Evolutionary conservation across 2,329 filamentous ascomycete species (phyloP), one percentile per base, ranked within the genome.

Genomic region (Colletotrichum paranaense): DNA sequence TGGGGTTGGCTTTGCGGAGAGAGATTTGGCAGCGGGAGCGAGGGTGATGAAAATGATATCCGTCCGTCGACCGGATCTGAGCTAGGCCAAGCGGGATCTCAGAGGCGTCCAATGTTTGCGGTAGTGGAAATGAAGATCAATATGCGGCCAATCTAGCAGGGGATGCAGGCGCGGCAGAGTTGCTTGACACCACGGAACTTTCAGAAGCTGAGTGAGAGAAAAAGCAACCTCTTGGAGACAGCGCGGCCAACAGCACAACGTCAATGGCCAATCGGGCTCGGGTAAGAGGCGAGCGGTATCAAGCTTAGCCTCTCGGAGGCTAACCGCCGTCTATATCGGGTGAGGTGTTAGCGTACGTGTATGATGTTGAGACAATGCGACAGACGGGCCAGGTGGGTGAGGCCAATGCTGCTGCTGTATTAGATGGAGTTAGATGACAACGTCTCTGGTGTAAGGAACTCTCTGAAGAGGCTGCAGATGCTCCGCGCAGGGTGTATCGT

Each of bases 71-170:
- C 69, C 69, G 70, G 60, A 73, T 73, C 66, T 64, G 70, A 65
- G 32, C 70, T 72, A 72, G 69, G 19, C 53, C 46, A 24, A 55
- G 26, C 59, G 70, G 67, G 70, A 73, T 70, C 70, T 69, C 32
- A 59, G 70, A 70, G 70, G 70, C 70, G 70, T 70, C 67, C 70
- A 73, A 73, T 73, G 70, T 73, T 73, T 70, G 70, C 70, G 65
- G 67, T 38, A 46, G 70, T 70, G 70, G 66, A 73, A 73, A 73
- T 73, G 70, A 73, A 16, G 70, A 73, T 73, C 70, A 65, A 70
- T 73, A n/a, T 55, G 59, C 52, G 59, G 66, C 46, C 58, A 52
- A 42, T 63, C 28, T 58, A 53, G n/a, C 49, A 38, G 42, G n/a
- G 58, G 28, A 42, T 24, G n/a, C 60, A 30, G 59, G 14, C 9